phyloP scores from a whole-genome alignment of 306 rosid genomes.

The Betula pendula region DNA sequence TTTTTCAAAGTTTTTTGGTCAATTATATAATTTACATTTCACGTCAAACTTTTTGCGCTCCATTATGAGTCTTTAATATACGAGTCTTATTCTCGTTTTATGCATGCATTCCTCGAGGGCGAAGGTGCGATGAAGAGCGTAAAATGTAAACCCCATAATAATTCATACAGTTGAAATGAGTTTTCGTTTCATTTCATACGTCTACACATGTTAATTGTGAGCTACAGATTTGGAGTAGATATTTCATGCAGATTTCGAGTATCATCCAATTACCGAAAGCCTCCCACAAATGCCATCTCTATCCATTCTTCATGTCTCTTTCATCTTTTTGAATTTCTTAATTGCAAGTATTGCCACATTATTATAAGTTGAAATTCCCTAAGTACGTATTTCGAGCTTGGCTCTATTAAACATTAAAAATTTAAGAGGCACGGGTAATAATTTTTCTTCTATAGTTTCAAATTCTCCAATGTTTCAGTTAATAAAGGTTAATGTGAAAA shows the following conservation, averaged over 20 bases:
- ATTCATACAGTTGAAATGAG: background rate
- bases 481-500: no score
- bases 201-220: conserved; percentile 18
- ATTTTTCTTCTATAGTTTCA: no score
- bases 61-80: no score
- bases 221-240: conserved; percentile 15
- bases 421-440: no score
- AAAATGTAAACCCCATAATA: background rate
- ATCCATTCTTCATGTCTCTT: background rate
- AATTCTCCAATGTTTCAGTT: no score
- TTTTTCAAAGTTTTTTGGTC: no score
- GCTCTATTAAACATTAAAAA: no score
- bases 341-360: no score
- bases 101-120: background rate
- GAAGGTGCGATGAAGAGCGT: background rate
- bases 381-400: no score
- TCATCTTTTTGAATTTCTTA: no score
- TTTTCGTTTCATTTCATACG: background rate
- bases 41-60: no score
- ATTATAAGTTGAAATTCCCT: no score
- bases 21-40: background rate
- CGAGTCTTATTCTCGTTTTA: background rate
- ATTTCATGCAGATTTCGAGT: conserved; percentile 6
- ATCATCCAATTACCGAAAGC: background rate
- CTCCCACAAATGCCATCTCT: background rate